A percentile compares a stretch with the other conserved stretches of the same genome.
phyloP scores from a whole-genome alignment of 768 basidiomycete genomes.

The Tylopilus intermedius region DNA sequence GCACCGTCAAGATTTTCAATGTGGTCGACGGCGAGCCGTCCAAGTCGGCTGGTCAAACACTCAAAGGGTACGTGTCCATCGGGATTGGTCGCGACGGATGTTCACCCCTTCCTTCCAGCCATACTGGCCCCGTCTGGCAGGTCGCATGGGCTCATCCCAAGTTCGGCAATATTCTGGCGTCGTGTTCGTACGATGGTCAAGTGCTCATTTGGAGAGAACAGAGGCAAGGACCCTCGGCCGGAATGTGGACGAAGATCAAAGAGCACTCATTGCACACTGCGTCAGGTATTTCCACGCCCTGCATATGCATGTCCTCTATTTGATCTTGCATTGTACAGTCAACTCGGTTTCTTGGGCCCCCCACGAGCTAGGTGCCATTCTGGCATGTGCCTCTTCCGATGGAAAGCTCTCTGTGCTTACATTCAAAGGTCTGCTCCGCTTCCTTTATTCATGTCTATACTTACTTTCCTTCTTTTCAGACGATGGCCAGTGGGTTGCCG shows the following conservation, averaged over 20 bases:
- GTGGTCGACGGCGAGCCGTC: constrained; percentile 84
- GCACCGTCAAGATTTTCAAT: constrained; percentile 93
- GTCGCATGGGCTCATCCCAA: constrained; percentile 98
- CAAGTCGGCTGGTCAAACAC: constrained; percentile 61
- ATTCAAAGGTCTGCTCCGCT: constrained; percentile 77
- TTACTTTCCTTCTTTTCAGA: constrained; percentile 42
- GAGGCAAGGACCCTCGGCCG: constrained; percentile 40
- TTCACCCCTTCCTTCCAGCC: constrained; percentile 42
- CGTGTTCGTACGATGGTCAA: constrained; percentile 97
- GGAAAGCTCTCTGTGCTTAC: constrained; percentile 94
- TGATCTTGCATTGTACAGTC: constrained; percentile 43
- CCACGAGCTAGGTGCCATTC: constrained; percentile 92
- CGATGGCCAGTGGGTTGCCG: constrained; percentile 93
- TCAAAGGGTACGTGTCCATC: constrained; percentile 62
- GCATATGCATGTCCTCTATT: background rate
- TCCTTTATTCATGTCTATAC: background rate
- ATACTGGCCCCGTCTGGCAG: constrained; percentile 97
- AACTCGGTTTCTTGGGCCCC: constrained; percentile 99
- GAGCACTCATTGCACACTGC: constrained; percentile 93
- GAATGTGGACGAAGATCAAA: constrained; percentile 90
- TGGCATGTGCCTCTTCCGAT: constrained; percentile 95
- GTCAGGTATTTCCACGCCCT: constrained; percentile 61
- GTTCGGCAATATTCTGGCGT: constrained; percentile 93
- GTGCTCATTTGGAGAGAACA: constrained; percentile 99
- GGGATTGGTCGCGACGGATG: background rate